Evolutionary conservation across 1,284 basidiomycete genomes (phyloP).

Genomic region (Sporisorium graminicola): DNA sequence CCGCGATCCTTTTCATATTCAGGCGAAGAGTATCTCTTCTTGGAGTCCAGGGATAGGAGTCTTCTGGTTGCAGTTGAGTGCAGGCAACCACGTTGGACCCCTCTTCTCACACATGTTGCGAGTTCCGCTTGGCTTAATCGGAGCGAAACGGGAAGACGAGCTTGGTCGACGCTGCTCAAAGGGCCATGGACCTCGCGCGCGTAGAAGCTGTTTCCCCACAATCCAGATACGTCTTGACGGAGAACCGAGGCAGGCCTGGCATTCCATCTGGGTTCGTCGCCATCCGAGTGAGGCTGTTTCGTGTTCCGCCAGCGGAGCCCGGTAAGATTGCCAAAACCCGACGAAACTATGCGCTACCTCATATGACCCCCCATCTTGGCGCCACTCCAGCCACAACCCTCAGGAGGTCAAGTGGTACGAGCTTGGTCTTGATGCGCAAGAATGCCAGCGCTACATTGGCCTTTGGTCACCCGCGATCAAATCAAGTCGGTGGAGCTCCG

Average conservation of each 20-base stretch:
- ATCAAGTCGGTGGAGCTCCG: background rate
- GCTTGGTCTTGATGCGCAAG: background rate
- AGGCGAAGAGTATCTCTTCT: background rate
- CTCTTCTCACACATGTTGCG: background rate
- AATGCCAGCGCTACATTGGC: too few relatives aligned
- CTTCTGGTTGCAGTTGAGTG: background rate
- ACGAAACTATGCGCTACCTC: conserved; percentile 3
- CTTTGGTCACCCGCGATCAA: too few relatives aligned
- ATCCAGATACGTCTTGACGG: background rate
- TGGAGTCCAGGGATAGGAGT: background rate
- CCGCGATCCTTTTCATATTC: background rate
- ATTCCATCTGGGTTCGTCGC: background rate
- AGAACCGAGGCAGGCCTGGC: background rate
- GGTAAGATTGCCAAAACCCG: background rate
- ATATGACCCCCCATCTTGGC: conserved; percentile 6
- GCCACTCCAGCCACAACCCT: conserved; percentile 4
- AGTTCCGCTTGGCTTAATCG: background rate
- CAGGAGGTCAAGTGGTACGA: background rate
- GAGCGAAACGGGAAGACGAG: background rate
- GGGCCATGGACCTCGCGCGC: background rate
- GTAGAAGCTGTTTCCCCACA: conserved; percentile 6
- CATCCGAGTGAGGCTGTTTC: background rate
- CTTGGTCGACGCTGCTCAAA: background rate
- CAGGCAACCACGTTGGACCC: background rate
- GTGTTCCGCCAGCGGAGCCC: background rate